Conservation (phyloP, 2,329 filamentous ascomycete species). For the Ascochyta clinopodiicola region DNA sequence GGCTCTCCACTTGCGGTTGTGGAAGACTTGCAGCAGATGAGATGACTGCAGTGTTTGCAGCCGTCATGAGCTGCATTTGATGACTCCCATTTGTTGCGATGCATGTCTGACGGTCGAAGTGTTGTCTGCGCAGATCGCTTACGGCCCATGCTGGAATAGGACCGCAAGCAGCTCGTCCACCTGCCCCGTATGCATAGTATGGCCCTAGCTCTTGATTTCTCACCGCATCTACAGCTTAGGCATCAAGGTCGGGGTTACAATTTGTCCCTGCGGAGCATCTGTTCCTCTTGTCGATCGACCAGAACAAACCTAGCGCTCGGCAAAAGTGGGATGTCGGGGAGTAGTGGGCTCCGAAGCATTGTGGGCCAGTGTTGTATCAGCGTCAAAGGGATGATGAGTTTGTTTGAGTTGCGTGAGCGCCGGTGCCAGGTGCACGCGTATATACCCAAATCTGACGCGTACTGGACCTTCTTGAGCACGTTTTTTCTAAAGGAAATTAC, state of each 20-base stretch:
- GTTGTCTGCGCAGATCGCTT: neutral
- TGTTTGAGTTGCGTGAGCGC: neutral
- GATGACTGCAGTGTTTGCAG: neutral
- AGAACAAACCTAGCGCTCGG: neutral
- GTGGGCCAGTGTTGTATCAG: neutral
- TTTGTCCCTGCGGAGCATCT: neutral
- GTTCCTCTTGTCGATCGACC: neutral
- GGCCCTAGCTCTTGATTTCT: conserved; percentile 1
- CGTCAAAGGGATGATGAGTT: neutral
- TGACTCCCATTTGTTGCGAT: neutral
- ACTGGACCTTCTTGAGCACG: conserved; percentile 3
- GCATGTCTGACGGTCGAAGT: neutral
- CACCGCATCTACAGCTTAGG: neutral
- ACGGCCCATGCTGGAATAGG: neutral
- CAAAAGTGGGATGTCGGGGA: conserved; percentile 1
- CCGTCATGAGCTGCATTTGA: neutral
- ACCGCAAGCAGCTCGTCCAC: neutral
- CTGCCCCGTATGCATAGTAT: neutral
- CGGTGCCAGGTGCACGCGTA: neutral
- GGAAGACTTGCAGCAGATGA: too few relatives aligned
- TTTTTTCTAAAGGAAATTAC: neutral
- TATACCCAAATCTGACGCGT: neutral
- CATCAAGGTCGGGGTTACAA: neutral
- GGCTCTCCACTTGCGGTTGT: conserved; percentile 1
- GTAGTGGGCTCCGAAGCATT: neutral